A percentile compares a stretch with the other conserved stretches of the same genome.
These are phyloP conservation scores for Porodaedalea pini DNA, from an alignment of 1,284 basidiomycete genomes.

Conservation along the genomic window DNA sequence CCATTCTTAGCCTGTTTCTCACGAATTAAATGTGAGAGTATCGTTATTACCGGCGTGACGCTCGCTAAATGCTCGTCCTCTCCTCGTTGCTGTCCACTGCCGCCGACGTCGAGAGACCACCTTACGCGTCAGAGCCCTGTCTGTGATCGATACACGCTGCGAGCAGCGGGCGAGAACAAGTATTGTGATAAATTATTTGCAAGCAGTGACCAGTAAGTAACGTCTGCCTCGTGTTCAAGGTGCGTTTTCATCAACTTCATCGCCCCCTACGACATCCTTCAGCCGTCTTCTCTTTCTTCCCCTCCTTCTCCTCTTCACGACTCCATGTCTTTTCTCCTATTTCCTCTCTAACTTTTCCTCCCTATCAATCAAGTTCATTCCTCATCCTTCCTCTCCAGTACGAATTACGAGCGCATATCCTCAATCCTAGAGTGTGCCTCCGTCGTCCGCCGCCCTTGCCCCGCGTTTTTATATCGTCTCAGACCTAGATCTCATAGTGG, in stretches of 20 bases:
- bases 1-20: not conserved
- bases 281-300: conserved; percentile 34
- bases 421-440: conserved; percentile 23
- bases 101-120: not conserved
- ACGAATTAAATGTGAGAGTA: not conserved
- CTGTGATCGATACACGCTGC: conserved; percentile 7
- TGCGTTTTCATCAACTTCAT: conserved; percentile 42
- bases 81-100: not conserved
- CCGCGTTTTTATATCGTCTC: conserved; percentile 53
- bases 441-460: conserved; percentile 30
- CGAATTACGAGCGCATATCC: conserved; percentile 7
- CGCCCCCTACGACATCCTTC: conserved; percentile 47
- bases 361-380: not conserved
- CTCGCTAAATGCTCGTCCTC: not conserved
- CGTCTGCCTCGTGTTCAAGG: conserved; percentile 8
- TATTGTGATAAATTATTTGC: conserved; percentile 4
- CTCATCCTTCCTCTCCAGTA: not conserved
- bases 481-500: conserved; percentile 37
- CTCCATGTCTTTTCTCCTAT: conserved; percentile 12
- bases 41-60: not conserved
- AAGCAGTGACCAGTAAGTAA: not conserved
- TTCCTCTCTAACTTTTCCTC: conserved; percentile 2
- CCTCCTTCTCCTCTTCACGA: conserved; percentile 31
- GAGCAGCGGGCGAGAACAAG: not conserved
- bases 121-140: not conserved